Base-by-base conservation (phyloP, 345 rosid species). In the Acer negundo region DNA sequence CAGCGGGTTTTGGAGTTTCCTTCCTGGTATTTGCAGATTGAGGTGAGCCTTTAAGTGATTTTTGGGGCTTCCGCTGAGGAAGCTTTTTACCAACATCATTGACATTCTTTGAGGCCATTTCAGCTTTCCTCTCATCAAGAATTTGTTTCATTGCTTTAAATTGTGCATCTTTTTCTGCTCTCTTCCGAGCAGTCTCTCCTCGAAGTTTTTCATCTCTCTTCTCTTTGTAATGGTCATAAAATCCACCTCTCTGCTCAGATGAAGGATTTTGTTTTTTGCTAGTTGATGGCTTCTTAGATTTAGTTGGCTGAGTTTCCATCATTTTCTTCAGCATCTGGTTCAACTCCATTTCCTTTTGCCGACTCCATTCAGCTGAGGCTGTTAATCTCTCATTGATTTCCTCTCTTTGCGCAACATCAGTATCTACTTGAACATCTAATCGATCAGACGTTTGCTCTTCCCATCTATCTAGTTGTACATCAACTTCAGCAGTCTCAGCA, bases 141-240 rank as follows among this genome's bases (percentile, higher is more conserved):
- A 75, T 78, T 69, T 87, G 78, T 80, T 82, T 86, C 86, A 82
- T 84, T 69, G 88, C 89, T 81, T 55, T 86, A 78, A 88, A 82
- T 47, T 81, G 85, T 61, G 87, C 87, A 67, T 86, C 85, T 78
- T 87, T 88, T 74, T 86, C 87, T 22, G 86, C 90, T 75, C 82
- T 75, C 77, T 81, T 84, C 55, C 85, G 81, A 63, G 85, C 82
- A 83, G 85, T 83, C 82, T 86, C 87, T 73, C 89, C 92, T 85
- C 83, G 77, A 75, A 90, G 85, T 75, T 89, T 90, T 77, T 85
- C 85, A 79, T 89, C 88, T 75, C 92, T 82, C 84, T 82, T 89
- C 81, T 86, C 89, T 81, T 80, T 87, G 85, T 87, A 88, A 76
- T 83, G 84, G 62, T 86, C 86, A 75, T 89, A 88, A 70, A 86